Base-by-base conservation (phyloP, 208 protist species). In the Acanthamoeba quina region DNA sequence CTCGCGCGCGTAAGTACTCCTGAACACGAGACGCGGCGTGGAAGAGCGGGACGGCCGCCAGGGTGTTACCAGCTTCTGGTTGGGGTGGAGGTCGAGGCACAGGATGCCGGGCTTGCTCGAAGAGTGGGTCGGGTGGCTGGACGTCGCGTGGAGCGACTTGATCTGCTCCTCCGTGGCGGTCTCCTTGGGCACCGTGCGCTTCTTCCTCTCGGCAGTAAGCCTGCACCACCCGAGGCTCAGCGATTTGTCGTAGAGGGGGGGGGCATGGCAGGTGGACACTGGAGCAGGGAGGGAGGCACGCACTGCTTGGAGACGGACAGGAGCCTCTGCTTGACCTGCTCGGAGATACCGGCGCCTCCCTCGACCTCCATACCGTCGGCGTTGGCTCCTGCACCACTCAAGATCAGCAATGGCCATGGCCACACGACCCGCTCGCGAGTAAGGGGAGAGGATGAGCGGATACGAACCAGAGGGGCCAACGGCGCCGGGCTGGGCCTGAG, bases 151-250 rank as follows among this genome's bases (percentile, higher is more conserved):
- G 80, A 86, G 96, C 68, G 74, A 13, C 26, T 62, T 49, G 9
- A 98, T 52, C 10, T 88, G 44, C 31, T 97, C 94, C 24, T n/a
- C 47, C 6, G 74, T 94, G 24, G 94, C 94, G 26, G 97, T 94
- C 2, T 47, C 66, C 44, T 37, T 21, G 13, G 97, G 95, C 6
- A 95, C 85, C 31, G 21, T 31, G 52, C 97, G 95, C 76, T 98
- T 95, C 89, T 93, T 93, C 19, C 89, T 86, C 29, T 76, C 89
- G 15, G 62, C 70, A 2, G 89, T 86, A 7, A 93, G 86, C 34
- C 89, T 93, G n/a, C 1, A 49, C 15, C 52, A 47, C 41, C 41
- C 41, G 41, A 47, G 41, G 41, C 41, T 47, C 41, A 47, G 41
- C 41, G 41, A 47, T 47, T 47, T 47, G 41, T 47, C 41, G 41